These are phyloP conservation scores for Ramularia endophylla DNA, from an alignment of 2,329 filamentous ascomycete genomes.

Conservation along the genomic window DNA sequence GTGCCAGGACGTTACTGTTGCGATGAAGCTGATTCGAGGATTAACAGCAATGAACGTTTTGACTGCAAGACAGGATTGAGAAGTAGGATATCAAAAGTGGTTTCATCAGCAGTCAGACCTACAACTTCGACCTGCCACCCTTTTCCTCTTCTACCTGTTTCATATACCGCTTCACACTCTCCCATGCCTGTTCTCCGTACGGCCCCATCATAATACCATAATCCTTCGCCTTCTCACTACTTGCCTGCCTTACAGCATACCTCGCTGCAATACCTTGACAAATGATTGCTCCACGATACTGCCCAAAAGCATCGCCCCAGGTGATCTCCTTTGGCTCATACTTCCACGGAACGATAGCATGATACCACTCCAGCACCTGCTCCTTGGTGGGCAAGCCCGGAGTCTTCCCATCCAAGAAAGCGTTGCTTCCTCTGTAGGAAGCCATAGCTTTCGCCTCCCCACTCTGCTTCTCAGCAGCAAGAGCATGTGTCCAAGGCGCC, in stretches of 20 bases:
- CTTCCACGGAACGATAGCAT: slow-evolving; percentile 64
- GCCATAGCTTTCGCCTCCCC: slow-evolving; percentile 31
- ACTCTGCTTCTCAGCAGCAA: slow-evolving; percentile 30
- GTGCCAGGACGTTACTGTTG: no score
- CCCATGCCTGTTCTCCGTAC: slow-evolving; percentile 75
- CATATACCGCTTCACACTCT: slow-evolving; percentile 51
- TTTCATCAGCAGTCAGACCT: no score
- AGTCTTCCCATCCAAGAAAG: slow-evolving; percentile 57
- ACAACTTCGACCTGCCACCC: slow-evolving; percentile 13
- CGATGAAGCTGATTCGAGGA: no score
- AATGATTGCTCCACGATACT: slow-evolving; percentile 55
- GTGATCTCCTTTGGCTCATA: slow-evolving; percentile 51
- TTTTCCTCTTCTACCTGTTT: slow-evolving; percentile 28
- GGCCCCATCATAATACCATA: slow-evolving; percentile 65
- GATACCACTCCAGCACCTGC: slow-evolving; percentile 61
- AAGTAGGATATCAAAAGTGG: no score
- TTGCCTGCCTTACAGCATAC: slow-evolving; percentile 79
- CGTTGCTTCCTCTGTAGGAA: slow-evolving; percentile 37
- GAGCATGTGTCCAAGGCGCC: slow-evolving; percentile 31
- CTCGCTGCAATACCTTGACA: slow-evolving; percentile 91
- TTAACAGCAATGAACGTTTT: no score
- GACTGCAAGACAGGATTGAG: no score
- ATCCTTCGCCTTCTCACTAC: slow-evolving; percentile 70
- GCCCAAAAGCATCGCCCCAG: slow-evolving; percentile 60
- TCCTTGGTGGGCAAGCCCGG: slow-evolving; percentile 60